phyloP scores from a whole-genome alignment of 2,329 filamentous ascomycete species.

The Plenodomus biglobosus region DNA sequence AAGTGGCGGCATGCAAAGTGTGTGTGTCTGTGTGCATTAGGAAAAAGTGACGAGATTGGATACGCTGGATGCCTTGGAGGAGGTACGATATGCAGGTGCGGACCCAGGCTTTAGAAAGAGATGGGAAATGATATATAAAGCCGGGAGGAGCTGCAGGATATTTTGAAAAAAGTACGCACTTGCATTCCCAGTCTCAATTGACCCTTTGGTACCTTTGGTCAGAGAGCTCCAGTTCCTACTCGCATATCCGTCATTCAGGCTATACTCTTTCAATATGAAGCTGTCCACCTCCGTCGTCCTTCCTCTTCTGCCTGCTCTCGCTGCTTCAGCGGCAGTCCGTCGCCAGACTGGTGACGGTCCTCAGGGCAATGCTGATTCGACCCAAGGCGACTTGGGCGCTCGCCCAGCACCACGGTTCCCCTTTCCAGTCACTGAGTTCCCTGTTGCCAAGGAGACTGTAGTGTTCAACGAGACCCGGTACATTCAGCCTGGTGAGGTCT shows the following conservation, averaged over 20 bases:
- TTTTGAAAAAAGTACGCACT: not conserved
- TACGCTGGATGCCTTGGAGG: not conserved
- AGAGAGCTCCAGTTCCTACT: slow-evolving; percentile 2
- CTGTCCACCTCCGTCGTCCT: slow-evolving; percentile 18
- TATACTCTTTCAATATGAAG: slow-evolving; percentile 16
- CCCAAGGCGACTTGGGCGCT: slow-evolving; percentile 25
- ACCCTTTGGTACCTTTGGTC: not conserved
- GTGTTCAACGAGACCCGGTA: slow-evolving; percentile 30
- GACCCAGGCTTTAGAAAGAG: not conserved
- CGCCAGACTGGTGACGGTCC: slow-evolving; percentile 27
- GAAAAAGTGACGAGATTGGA: not conserved
- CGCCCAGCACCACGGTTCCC: slow-evolving; percentile 26
- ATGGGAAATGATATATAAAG: slow-evolving; percentile 5
- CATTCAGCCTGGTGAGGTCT: slow-evolving; percentile 26
- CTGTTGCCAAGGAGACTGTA: slow-evolving; percentile 26
- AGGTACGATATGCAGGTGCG: too few relatives aligned
- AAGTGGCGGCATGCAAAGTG: not conserved
- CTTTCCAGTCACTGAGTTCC: slow-evolving; percentile 25
- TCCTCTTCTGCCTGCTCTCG: slow-evolving; percentile 25
- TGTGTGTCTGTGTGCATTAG: not conserved
- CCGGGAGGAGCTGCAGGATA: slow-evolving; percentile 9
- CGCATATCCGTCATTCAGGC: not conserved
- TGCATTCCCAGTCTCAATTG: slow-evolving; percentile 8
- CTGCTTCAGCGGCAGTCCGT: slow-evolving; percentile 20
- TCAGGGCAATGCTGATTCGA: slow-evolving; percentile 22